A percentile compares a stretch with the other conserved stretches of the same genome.
Evolutionary conservation across 768 basidiomycete species (phyloP).

Genomic region (Lanmaoa rubissima): DNA sequence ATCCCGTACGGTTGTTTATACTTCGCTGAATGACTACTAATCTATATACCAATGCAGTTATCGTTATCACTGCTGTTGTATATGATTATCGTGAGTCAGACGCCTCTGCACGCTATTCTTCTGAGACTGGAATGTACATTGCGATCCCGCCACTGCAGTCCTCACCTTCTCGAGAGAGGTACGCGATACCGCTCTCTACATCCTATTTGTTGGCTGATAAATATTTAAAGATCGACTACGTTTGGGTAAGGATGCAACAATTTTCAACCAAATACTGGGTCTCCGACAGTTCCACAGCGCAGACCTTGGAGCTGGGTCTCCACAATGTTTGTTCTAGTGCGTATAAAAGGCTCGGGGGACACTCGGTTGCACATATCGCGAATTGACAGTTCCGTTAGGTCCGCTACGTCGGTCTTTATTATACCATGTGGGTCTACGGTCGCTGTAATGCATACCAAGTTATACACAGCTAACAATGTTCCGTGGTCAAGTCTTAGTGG

Average conservation of each 20-base stretch:
- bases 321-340: constrained; percentile 3
- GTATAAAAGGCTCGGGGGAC: neutral
- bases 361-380: too few relatives aligned
- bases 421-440: neutral
- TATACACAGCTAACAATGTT: too few relatives aligned
- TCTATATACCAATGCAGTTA: neutral
- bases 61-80: neutral
- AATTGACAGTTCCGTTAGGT: neutral
- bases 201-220: neutral
- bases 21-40: neutral
- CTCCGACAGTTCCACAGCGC: neutral
- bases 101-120: too few relatives aligned
- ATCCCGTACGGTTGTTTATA: neutral
- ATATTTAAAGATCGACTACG: constrained; percentile 4
- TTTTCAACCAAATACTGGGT: too few relatives aligned
- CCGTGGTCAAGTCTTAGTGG: neutral
- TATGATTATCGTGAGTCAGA: constrained; percentile 10
- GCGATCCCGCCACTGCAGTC: too few relatives aligned
- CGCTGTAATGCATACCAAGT: too few relatives aligned
- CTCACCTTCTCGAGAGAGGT: too few relatives aligned
- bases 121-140: too few relatives aligned
- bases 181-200: too few relatives aligned
- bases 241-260: constrained; percentile 8
- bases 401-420: constrained; percentile 7
- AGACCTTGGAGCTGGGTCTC: constrained; percentile 10